These are phyloP conservation scores for Zymoseptoria pseudotritici DNA, from an alignment of 2,329 filamentous ascomycete species.

Conservation along the genomic window DNA sequence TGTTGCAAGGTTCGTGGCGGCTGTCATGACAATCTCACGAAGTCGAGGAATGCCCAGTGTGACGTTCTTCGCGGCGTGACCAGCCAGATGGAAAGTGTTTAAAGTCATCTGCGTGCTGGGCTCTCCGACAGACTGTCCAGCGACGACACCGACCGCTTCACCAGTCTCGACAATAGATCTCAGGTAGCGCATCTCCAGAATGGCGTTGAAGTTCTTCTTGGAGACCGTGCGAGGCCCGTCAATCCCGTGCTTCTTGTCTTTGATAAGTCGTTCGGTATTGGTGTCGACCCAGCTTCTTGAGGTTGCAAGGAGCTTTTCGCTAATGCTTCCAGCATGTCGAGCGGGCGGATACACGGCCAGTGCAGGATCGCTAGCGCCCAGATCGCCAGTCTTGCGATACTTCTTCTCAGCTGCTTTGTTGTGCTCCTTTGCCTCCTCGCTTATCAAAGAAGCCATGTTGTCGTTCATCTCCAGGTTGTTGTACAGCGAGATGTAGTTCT, in stretches of 20 bases:
- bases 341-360: slow-evolving; percentile 66
- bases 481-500: slow-evolving; percentile 76
- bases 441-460: slow-evolving; percentile 47
- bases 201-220: slow-evolving; percentile 71
- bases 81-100: slow-evolving; percentile 99
- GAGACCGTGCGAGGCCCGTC: slow-evolving; percentile 35
- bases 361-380: slow-evolving; percentile 66
- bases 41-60: slow-evolving; percentile 96
- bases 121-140: slow-evolving; percentile 92
- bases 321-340: slow-evolving; percentile 75
- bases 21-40: slow-evolving; percentile 97
- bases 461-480: slow-evolving; percentile 63
- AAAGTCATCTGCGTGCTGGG: slow-evolving; percentile 98
- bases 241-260: slow-evolving; percentile 51
- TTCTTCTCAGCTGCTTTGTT: slow-evolving; percentile 68
- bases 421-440: slow-evolving; percentile 57
- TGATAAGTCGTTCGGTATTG: slow-evolving; percentile 58
- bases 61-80: slow-evolving; percentile 97
- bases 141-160: slow-evolving; percentile 93
- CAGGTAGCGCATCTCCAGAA: slow-evolving; percentile 88
- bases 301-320: slow-evolving; percentile 71
- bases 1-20: slow-evolving; percentile 79
- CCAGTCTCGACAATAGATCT: slow-evolving; percentile 88
- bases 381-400: slow-evolving; percentile 63
- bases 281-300: slow-evolving; percentile 69